These are phyloP conservation scores for Phytophthora hybrid DNA, from an alignment of 352 stramenopile genomes.

Conservation along the genomic window DNA sequence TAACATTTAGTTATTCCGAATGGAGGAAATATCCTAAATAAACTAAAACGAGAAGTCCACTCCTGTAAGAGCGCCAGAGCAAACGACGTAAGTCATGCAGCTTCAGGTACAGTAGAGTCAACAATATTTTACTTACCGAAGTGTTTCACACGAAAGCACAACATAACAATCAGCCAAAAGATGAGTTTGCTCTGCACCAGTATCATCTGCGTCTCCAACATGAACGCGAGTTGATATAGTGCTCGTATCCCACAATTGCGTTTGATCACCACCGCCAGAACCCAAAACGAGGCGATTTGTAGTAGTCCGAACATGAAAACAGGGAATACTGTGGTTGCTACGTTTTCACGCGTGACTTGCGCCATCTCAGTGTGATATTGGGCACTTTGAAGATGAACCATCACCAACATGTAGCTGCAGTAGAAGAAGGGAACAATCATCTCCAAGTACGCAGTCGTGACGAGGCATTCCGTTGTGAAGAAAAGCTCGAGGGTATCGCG, in stretches of 20 bases:
- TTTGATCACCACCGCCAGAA: conserved; percentile 9
- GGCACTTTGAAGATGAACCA: conserved; percentile 22
- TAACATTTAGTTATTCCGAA: background rate
- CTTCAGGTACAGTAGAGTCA: background rate
- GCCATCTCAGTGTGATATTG: conserved; percentile 20
- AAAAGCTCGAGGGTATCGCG: conserved; percentile 3
- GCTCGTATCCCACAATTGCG: conserved; percentile 16
- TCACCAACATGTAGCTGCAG: conserved; percentile 4
- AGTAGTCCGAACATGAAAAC: conserved; percentile 27
- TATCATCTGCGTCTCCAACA: conserved; percentile 41
- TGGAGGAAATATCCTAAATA: background rate
- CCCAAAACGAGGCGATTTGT: conserved; percentile 31
- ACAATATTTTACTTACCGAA: conserved; percentile 1
- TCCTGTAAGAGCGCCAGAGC: background rate
- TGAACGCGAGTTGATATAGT: conserved; percentile 46
- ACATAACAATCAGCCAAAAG: conserved; percentile 30
- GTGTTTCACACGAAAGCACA: conserved; percentile 5
- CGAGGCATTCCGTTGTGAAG: conserved; percentile 37
- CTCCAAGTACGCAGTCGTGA: conserved; percentile 40
- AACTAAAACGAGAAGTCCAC: conserved; percentile 2
- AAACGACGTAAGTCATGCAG: background rate
- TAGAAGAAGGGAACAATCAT: conserved; percentile 40
- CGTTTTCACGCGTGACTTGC: conserved; percentile 6
- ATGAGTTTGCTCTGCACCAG: conserved; percentile 47
- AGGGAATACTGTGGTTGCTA: background rate